A percentile compares a stretch with the other conserved stretches of the same genome.
phyloP scores from a whole-genome alignment of 2,329 filamentous ascomycete genomes.

The Capronia coronata region DNA sequence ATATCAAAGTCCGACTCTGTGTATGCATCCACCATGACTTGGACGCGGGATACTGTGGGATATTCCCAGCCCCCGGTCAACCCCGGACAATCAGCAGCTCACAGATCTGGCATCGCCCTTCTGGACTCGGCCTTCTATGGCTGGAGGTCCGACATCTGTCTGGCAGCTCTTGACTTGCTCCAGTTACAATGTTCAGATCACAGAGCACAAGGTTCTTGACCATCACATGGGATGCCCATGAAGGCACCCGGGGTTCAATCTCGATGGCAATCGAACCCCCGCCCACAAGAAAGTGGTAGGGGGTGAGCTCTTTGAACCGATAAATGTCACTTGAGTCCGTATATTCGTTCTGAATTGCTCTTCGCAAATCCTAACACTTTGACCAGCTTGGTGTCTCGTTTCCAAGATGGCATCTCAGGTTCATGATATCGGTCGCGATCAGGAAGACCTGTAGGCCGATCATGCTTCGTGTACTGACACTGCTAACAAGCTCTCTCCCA shows the following conservation, averaged over 20 bases:
- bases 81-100: too few species aligned
- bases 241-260: neutral
- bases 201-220: neutral
- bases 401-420: conserved; percentile 12
- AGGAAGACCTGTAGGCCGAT: conserved; percentile 6
- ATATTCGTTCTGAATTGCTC: neutral
- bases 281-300: too few species aligned
- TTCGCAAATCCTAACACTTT: neutral
- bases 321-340: conserved; percentile 1
- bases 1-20: too few species aligned
- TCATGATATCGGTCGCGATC: conserved; percentile 2
- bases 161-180: too few species aligned
- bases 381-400: neutral
- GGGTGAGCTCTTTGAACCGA: too few species aligned
- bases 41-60: neutral
- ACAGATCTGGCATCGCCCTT: too few species aligned
- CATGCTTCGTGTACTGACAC: too few species aligned
- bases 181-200: too few species aligned
- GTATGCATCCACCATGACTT: neutral
- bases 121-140: too few species aligned
- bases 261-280: neutral
- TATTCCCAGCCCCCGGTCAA: too few species aligned
- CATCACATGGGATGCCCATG: neutral
- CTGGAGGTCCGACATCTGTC: too few species aligned
- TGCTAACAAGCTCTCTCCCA: conserved; percentile 1